Percentiles rank a stretch among this genome's conserved stretches.
Evolutionary conservation across 257 asterid species (phyloP).

Genomic region (Solanum sitiens): DNA sequence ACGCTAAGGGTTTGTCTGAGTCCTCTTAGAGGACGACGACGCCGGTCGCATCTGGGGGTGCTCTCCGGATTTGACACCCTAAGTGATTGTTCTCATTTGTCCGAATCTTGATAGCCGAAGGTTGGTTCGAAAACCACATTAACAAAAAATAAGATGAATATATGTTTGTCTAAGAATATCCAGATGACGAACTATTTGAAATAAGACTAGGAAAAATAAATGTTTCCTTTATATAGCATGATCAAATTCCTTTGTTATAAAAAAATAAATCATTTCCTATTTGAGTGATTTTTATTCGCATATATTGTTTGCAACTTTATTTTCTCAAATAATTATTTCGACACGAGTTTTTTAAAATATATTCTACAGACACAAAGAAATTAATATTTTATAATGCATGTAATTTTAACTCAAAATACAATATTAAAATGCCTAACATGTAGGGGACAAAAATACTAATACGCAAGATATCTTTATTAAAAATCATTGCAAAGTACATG

Average conservation of each 20-base stretch:
- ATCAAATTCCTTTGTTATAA: not conserved
- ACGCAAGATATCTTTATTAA: not conserved
- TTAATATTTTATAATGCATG: not conserved
- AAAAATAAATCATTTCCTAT: not conserved
- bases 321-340: not conserved
- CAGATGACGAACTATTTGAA: not conserved
- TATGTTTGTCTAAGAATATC: not conserved
- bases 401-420: not conserved
- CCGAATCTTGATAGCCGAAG: not conserved
- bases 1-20: no score
- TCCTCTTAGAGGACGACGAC: no score
- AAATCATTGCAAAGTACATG: not conserved
- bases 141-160: not conserved
- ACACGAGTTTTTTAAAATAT: not conserved
- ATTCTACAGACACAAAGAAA: not conserved
- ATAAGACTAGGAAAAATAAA: not conserved
- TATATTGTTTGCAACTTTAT: not conserved
- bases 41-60: no score
- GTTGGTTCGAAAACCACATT: not conserved
- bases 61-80: no score
- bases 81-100: not conserved
- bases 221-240: not conserved
- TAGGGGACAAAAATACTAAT: not conserved
- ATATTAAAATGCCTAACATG: not conserved
- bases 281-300: not conserved